These are phyloP conservation scores for Eimeria sp. DNA, from an alignment of 169 alveolate genomes.

Conservation along the genomic window DNA sequence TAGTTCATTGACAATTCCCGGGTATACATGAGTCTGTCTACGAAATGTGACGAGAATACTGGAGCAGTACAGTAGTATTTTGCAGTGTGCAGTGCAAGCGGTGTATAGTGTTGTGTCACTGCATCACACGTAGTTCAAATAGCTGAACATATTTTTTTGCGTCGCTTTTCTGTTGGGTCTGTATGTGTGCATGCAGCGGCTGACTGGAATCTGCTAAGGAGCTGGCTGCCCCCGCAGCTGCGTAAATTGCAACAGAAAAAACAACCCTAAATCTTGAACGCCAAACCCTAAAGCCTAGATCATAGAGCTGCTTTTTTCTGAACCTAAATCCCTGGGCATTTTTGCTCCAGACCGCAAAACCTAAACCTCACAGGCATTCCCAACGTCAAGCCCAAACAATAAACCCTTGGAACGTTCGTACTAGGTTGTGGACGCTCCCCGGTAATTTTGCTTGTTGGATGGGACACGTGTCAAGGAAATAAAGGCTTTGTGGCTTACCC, in stretches of 20 bases:
- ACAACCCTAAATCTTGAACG: constrained; percentile 15
- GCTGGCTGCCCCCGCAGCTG: constrained; percentile 70
- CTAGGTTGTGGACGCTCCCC: background rate
- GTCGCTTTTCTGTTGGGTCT: background rate
- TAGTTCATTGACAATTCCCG: background rate
- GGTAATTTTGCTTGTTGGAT: background rate
- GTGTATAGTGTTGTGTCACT: background rate
- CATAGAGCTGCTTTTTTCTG: background rate
- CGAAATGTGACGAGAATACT: background rate
- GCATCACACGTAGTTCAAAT: too few relatives aligned
- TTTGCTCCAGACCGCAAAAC: too few relatives aligned
- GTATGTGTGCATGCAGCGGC: constrained; percentile 56
- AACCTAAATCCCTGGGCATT: too few relatives aligned
- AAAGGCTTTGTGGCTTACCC: background rate
- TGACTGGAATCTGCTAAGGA: constrained; percentile 57
- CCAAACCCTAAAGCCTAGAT: background rate
- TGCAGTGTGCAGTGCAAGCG: too few relatives aligned
- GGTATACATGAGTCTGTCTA: background rate
- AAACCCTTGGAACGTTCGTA: too few relatives aligned
- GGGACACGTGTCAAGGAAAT: background rate
- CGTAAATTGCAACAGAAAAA: constrained; percentile 40
- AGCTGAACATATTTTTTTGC: background rate
- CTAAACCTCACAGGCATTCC: too few relatives aligned
- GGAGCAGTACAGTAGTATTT: background rate
- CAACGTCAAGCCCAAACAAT: too few relatives aligned